phyloP scores from a whole-genome alignment of 2,329 filamentous ascomycete genomes.

The Zasmidium citrigriseum region DNA sequence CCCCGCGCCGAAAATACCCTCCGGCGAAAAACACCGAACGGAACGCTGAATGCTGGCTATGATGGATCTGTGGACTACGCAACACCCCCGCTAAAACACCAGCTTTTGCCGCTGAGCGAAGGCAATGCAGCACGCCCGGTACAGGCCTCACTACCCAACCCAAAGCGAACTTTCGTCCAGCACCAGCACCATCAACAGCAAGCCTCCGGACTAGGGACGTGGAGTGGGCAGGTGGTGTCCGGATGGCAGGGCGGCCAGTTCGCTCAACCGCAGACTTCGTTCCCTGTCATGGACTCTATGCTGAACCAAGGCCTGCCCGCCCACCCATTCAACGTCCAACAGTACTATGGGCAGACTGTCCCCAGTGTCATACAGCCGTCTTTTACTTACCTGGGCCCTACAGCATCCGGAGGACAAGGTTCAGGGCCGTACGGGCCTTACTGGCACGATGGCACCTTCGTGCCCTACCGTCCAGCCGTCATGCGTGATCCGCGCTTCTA shows the following conservation, averaged over 20 bases:
- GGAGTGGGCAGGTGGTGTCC: slow-evolving; percentile 10
- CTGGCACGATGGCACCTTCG: slow-evolving; percentile 64
- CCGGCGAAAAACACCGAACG: slow-evolving; percentile 88
- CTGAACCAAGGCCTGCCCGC: slow-evolving; percentile 56
- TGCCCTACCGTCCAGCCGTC: slow-evolving; percentile 61
- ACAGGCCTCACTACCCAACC: slow-evolving; percentile 31
- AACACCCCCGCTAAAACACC: slow-evolving; percentile 66
- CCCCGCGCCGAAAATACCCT: slow-evolving; percentile 69
- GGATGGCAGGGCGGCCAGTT: slow-evolving; percentile 20
- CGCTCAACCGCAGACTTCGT: slow-evolving; percentile 21
- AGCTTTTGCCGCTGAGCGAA: slow-evolving; percentile 67
- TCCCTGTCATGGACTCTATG: slow-evolving; percentile 61
- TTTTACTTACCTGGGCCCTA: slow-evolving; percentile 60
- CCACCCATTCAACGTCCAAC: slow-evolving; percentile 35
- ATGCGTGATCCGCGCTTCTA: slow-evolving; percentile 55
- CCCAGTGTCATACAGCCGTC: slow-evolving; percentile 62
- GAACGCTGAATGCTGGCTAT: slow-evolving; percentile 89
- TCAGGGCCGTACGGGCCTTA: slow-evolving; percentile 61
- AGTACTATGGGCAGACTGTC: slow-evolving; percentile 49
- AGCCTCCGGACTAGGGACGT: slow-evolving; percentile 15
- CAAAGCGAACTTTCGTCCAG: slow-evolving; percentile 33
- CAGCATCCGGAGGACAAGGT: slow-evolving; percentile 58
- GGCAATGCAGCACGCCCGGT: slow-evolving; percentile 28
- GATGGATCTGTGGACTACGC: slow-evolving; percentile 64
- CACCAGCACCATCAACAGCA: slow-evolving; percentile 32